Conservation (phyloP, 345 rosid genomes). For the Jatropha curcas region DNA sequence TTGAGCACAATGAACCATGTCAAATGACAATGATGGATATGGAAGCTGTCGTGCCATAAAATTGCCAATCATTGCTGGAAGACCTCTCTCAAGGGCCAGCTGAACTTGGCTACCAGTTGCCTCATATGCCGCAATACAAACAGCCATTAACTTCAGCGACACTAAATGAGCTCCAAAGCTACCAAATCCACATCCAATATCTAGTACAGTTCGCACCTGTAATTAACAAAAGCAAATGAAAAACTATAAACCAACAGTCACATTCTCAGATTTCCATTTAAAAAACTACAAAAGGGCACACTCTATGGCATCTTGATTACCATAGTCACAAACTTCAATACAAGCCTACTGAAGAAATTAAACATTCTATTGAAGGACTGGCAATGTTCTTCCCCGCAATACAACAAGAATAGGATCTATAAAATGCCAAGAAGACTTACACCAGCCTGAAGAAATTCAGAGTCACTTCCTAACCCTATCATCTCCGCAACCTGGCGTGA, state of each 20-base stretch:
- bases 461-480: constrained; percentile 90
- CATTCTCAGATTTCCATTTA: too few relatives aligned
- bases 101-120: constrained; percentile 98
- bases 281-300: neutral
- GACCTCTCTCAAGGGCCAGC: constrained; percentile 95
- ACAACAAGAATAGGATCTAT: constrained; percentile 18
- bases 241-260: neutral
- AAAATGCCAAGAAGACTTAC: constrained; percentile 51
- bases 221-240: constrained; percentile 15
- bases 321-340: neutral
- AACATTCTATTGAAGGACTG: neutral
- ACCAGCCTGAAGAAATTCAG: constrained; percentile 89
- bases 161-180: constrained; percentile 95
- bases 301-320: neutral
- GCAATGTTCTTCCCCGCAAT: neutral
- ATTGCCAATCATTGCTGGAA: constrained; percentile 93
- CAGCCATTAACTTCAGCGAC: constrained; percentile 74
- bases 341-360: neutral
- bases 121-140: constrained; percentile 90
- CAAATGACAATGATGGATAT: constrained; percentile 81
- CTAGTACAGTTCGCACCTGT: constrained; percentile 76
- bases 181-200: constrained; percentile 98
- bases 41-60: constrained; percentile 86
- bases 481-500: constrained; percentile 95
- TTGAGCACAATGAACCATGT: constrained; percentile 97